Percentiles rank a stretch among this genome's conserved stretches.
These are phyloP conservation scores for Leishmania major DNA, from an alignment of 208 protist genomes.

Conservation along the genomic window DNA sequence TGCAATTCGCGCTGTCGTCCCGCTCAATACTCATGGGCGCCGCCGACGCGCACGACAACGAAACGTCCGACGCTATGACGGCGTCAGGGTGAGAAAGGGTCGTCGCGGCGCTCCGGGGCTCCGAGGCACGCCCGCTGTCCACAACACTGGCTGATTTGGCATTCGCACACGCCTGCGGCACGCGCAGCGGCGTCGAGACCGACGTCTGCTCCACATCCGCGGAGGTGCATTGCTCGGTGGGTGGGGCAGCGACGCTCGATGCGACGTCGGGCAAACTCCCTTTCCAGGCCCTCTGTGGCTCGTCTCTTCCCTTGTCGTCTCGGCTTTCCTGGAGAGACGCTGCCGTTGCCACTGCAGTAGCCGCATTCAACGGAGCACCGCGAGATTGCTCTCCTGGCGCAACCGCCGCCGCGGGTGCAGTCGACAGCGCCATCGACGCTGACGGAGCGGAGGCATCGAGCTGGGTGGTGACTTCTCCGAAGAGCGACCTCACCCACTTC, in stretches of 20 bases:
- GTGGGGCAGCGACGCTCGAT: neutral
- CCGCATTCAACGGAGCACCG: neutral
- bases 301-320: neutral
- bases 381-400: neutral
- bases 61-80: neutral
- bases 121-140: neutral
- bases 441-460: neutral
- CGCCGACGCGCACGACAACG: neutral
- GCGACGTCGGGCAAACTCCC: neutral
- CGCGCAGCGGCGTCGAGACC: neutral
- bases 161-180: neutral
- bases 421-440: conserved; percentile 3
- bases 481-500: neutral
- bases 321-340: neutral
- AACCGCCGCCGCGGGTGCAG: neutral
- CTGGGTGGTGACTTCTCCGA: neutral
- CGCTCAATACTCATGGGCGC: neutral
- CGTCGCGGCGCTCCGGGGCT: neutral
- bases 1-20: conserved; percentile 2
- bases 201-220: neutral
- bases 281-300: neutral
- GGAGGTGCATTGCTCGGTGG: neutral
- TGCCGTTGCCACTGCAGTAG: neutral
- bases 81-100: neutral
- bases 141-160: neutral